phyloP scores from a whole-genome alignment of 2,329 filamentous ascomycete species.

The Alternaria gansuensis region DNA sequence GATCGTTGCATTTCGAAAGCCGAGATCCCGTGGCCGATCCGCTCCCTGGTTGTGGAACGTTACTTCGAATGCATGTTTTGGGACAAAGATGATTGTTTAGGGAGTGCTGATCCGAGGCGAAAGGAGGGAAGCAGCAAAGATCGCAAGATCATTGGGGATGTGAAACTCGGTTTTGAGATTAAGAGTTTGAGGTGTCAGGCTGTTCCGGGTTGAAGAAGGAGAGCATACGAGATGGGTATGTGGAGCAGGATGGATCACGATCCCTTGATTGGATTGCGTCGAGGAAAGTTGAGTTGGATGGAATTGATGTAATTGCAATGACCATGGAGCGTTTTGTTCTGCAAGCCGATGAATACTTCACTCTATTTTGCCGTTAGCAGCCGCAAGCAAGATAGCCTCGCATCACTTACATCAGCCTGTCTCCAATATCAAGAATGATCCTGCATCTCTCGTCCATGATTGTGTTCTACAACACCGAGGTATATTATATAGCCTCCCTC shows the following conservation, averaged over 20 bases:
- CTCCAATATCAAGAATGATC: not conserved
- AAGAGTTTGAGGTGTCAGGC: not conserved
- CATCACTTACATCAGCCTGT: not conserved
- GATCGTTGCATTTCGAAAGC: not conserved
- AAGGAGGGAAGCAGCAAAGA: not conserved
- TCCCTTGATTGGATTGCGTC: not conserved
- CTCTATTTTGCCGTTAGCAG: not conserved
- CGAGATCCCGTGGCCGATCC: constrained; percentile 1
- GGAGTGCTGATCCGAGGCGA: not conserved
- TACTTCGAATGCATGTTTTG: not conserved
- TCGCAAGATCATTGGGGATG: not conserved
- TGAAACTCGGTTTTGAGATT: not conserved
- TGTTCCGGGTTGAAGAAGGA: not conserved
- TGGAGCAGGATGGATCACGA: not conserved
- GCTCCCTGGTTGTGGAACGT: not conserved
- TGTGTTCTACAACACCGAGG: not conserved
- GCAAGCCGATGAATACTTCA: not conserved
- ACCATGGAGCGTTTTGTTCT: not conserved
- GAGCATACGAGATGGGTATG: not conserved
- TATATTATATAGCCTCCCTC: not conserved
- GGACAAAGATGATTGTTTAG: not conserved
- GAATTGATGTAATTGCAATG: no score
- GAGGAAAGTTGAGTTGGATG: not conserved
- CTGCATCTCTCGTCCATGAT: not conserved
- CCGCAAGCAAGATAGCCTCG: not conserved